Evolutionary conservation across 1,284 basidiomycete species (phyloP).

Genomic region (Apiotrichum veenhuisii): DNA sequence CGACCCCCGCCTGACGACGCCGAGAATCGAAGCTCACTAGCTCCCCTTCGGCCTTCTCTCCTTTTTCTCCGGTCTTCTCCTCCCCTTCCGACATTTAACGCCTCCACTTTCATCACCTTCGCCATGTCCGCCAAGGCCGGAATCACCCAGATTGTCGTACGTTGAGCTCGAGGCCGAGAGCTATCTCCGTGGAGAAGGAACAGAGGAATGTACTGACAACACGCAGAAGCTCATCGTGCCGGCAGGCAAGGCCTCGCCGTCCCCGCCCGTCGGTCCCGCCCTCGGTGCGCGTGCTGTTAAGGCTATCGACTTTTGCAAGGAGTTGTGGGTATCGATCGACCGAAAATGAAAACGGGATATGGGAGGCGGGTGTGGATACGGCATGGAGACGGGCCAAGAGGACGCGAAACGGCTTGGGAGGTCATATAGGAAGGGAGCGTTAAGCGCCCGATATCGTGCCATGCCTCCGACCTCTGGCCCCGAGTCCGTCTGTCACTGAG

Average conservation of each 20-base stretch:
- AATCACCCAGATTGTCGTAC: slow-evolving; percentile 21
- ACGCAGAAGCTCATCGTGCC: slow-evolving; percentile 84
- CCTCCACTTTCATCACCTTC: too few relatives aligned
- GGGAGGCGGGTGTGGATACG: too few relatives aligned
- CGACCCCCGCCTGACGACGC: too few relatives aligned
- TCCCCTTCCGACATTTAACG: not conserved
- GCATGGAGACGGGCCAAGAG: too few relatives aligned
- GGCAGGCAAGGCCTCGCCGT: slow-evolving; percentile 92
- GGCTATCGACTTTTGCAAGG: slow-evolving; percentile 99
- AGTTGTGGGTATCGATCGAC: slow-evolving; percentile 54
- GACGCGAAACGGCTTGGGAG: not conserved
- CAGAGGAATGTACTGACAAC: too few relatives aligned
- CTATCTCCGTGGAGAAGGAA: not conserved
- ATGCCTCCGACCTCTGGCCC: too few relatives aligned
- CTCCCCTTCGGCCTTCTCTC: not conserved
- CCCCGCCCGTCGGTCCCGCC: slow-evolving; percentile 94
- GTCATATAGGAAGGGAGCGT: too few relatives aligned
- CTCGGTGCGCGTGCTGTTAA: slow-evolving; percentile 97
- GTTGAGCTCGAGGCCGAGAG: too few relatives aligned
- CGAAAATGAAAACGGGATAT: too few relatives aligned
- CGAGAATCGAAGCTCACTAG: too few relatives aligned
- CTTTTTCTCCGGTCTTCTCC: not conserved
- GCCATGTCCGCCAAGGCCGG: slow-evolving; percentile 19
- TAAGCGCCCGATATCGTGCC: too few relatives aligned
- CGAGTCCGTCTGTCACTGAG: too few relatives aligned